Evolutionary conservation across 768 basidiomycete genomes (phyloP).

Genomic region (Termitomyces sp.): DNA sequence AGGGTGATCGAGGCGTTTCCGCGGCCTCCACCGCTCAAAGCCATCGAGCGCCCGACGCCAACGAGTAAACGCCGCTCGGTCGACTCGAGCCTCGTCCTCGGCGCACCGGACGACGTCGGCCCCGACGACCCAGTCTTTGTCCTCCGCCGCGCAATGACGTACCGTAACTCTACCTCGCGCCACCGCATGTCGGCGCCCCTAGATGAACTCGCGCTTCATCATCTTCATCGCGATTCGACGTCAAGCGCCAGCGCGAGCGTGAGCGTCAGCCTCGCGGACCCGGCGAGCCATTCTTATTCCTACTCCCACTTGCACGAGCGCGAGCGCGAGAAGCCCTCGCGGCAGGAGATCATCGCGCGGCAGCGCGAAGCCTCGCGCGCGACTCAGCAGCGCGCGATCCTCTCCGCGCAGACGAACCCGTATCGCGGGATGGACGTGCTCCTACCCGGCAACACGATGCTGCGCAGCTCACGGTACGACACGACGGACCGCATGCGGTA

Average conservation of each 20-base stretch:
- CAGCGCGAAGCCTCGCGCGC: conserved; percentile 85
- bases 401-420: conserved; percentile 77
- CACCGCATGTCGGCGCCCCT: conserved; percentile 70
- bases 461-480: conserved; percentile 79
- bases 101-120: conserved; percentile 66
- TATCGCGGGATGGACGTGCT: conserved; percentile 86
- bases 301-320: too few species aligned
- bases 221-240: conserved; percentile 62
- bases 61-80: conserved; percentile 81
- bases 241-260: conserved; percentile 40
- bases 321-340: conserved; percentile 34
- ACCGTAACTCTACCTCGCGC: conserved; percentile 65
- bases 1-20: conserved; percentile 81
- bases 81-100: conserved; percentile 71
- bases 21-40: conserved; percentile 65
- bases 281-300: too few species aligned
- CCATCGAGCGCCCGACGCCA: conserved; percentile 51
- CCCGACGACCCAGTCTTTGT: conserved; percentile 87
- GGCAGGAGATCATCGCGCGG: conserved; percentile 89
- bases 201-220: conserved; percentile 77
- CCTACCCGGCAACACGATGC: conserved; percentile 76
- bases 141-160: conserved; percentile 75
- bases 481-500: conserved; percentile 76
- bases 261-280: conserved; percentile 30
- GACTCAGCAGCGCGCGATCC: conserved; percentile 78